These are phyloP conservation scores for Metarhizium humberi DNA, from an alignment of 2,329 filamentous ascomycete genomes.

Conservation along the genomic window DNA sequence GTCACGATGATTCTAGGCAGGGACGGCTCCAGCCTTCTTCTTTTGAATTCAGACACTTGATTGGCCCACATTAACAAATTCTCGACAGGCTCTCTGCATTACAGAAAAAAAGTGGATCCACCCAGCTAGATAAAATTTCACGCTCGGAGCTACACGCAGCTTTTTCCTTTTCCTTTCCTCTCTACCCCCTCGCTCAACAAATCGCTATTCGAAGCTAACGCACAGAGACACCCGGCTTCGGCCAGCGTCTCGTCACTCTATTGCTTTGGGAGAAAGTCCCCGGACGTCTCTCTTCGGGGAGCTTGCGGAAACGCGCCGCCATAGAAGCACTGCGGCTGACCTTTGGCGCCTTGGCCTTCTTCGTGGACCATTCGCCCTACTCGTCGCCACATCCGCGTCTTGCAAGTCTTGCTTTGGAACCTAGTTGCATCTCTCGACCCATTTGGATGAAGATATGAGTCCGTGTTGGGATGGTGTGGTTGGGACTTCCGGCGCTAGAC, in stretches of 20 bases:
- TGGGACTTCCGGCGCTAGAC: slow-evolving; percentile 6
- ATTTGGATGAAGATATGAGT: slow-evolving; percentile 85
- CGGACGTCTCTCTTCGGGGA: slow-evolving; percentile 59
- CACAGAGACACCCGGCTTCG: slow-evolving; percentile 52
- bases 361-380: slow-evolving; percentile 26
- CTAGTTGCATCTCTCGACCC: slow-evolving; percentile 34
- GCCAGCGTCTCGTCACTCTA: slow-evolving; percentile 23
- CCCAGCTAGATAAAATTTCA: slow-evolving; percentile 18
- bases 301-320: slow-evolving; percentile 96
- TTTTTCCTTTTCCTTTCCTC: slow-evolving; percentile 21
- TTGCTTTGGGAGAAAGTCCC: slow-evolving; percentile 99
- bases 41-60: neutral
- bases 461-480: slow-evolving; percentile 32
- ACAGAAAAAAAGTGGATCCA: slow-evolving; percentile 4
- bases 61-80: slow-evolving; percentile 2
- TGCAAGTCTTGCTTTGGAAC: slow-evolving; percentile 11
- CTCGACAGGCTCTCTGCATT: neutral
- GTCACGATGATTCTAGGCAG: neutral
- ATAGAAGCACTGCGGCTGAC: slow-evolving; percentile 97
- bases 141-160: slow-evolving; percentile 4
- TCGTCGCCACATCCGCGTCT: slow-evolving; percentile 34
- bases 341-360: slow-evolving; percentile 50
- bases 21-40: neutral
- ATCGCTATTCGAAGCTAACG: slow-evolving; percentile 99
- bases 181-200: slow-evolving; percentile 87